Evolutionary conservation across 331 rosid genomes (phyloP).

Genomic region (Pyracantha coccinea): DNA sequence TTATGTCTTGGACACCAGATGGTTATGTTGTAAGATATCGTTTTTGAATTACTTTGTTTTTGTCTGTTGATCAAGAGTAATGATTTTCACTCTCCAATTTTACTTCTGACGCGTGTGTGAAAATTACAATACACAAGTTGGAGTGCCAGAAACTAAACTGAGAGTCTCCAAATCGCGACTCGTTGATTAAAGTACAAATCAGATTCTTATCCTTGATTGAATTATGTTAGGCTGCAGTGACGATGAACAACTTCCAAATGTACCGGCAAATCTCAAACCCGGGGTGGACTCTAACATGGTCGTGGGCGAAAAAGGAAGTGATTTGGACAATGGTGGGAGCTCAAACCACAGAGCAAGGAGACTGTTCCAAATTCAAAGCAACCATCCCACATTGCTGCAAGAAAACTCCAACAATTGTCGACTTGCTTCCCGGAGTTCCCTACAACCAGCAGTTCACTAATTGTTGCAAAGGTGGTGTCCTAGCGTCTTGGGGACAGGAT

Average conservation of each 20-base stretch:
- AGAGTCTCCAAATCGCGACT: neutral
- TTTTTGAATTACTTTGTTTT: neutral
- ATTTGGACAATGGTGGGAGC: conserved; percentile 68
- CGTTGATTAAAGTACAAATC: neutral
- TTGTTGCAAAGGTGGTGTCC: conserved; percentile 78
- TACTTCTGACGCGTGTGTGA: neutral
- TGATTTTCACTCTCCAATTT: neutral
- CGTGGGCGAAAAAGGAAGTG: conserved; percentile 73
- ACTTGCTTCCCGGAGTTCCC: conserved; percentile 71
- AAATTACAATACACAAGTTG: too few species aligned
- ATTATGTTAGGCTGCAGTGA: conserved; percentile 58
- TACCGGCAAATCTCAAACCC: conserved; percentile 59
- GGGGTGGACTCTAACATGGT: conserved; percentile 68
- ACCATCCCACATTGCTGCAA: conserved; percentile 65
- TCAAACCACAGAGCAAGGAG: conserved; percentile 72
- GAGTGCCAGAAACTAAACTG: neutral
- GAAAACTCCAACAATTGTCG: conserved; percentile 57
- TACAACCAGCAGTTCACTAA: conserved; percentile 56
- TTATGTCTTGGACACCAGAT: conserved; percentile 77
- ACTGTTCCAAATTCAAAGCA: conserved; percentile 64
- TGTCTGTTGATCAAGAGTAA: neutral
- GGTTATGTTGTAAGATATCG: conserved; percentile 55
- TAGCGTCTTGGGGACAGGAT: conserved; percentile 70
- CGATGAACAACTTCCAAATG: conserved; percentile 60
- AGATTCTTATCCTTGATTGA: neutral